These are phyloP conservation scores for Escallonia rubra DNA, from an alignment of 129 eudicot species.

Conservation along the genomic window DNA sequence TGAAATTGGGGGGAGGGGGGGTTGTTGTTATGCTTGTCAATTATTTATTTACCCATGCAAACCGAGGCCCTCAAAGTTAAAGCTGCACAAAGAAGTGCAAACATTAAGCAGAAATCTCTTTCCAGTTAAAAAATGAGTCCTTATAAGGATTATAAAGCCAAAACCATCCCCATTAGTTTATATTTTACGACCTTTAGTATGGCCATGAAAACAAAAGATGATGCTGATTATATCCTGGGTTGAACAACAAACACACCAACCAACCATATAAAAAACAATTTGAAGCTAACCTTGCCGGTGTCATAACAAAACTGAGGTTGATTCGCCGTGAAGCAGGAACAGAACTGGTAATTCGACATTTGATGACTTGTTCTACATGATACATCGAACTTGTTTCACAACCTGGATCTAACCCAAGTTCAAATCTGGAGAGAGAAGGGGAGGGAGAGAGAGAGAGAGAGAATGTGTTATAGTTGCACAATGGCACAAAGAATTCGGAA, in stretches of 20 bases:
- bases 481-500: no score
- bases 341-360: slow-evolving; percentile 84
- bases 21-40: no score
- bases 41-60: no score
- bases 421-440: slow-evolving; percentile 51
- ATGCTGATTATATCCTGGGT: not conserved
- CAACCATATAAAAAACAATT: not conserved
- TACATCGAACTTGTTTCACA: slow-evolving; percentile 64
- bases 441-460: slow-evolving; percentile 7
- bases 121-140: not conserved
- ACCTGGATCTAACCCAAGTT: slow-evolving; percentile 83
- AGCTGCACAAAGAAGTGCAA: no score
- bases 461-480: no score
- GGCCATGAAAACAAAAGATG: not conserved
- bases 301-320: slow-evolving; percentile 68
- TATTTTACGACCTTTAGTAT: not conserved
- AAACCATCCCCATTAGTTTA: not conserved
- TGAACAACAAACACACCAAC: slow-evolving; percentile 1
- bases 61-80: no score
- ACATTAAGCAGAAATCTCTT: not conserved
- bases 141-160: not conserved
- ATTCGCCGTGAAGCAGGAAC: slow-evolving; percentile 63
- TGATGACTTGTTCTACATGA: slow-evolving; percentile 89
- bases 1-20: no score
- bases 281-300: slow-evolving; percentile 49